Conservation (phyloP, 805 yeast genomes). For the Ogataea siamensis region DNA sequence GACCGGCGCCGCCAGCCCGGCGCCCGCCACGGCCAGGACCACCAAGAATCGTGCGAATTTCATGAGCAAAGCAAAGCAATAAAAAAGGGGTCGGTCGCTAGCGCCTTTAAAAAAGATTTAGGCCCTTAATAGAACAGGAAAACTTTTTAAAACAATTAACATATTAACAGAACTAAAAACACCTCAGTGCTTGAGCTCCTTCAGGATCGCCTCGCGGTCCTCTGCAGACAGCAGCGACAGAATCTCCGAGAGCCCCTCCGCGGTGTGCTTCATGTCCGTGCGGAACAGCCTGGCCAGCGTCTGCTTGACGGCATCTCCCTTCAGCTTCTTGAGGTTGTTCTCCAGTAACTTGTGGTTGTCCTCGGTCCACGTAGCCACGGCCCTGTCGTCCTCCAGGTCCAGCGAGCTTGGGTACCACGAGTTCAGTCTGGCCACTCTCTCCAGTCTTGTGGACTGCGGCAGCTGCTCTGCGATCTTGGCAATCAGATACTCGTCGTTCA, state of each 20-base stretch:
- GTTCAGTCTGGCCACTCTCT: constrained; percentile 81
- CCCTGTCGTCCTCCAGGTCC: constrained; percentile 69
- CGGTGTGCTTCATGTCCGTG: constrained; percentile 49
- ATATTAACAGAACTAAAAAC: constrained; percentile 4
- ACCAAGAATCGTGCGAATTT: constrained; percentile 7
- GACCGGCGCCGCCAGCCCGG: constrained; percentile 7
- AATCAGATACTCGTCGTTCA: constrained; percentile 86
- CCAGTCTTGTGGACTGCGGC: constrained; percentile 58
- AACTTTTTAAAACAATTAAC: background rate
- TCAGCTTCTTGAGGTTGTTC: constrained; percentile 58
- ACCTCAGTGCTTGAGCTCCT: constrained; percentile 12
- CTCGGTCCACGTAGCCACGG: constrained; percentile 84
- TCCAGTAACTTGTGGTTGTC: constrained; percentile 66
- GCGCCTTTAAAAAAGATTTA: constrained; percentile 10
- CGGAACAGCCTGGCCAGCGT: constrained; percentile 59
- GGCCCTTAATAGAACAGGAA: constrained; percentile 10
- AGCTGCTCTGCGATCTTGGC: constrained; percentile 67
- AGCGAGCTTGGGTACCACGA: constrained; percentile 78
- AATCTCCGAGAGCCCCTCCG: constrained; percentile 55
- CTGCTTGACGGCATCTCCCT: constrained; percentile 64
- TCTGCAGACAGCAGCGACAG: constrained; percentile 50
- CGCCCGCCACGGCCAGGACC: constrained; percentile 2
- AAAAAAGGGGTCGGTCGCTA: constrained; percentile 10
- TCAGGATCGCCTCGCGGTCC: constrained; percentile 47
- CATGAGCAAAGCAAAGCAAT: constrained; percentile 12